phyloP scores from a whole-genome alignment of 2,329 filamentous ascomycete species.

The Huntiella bhutanensis region DNA sequence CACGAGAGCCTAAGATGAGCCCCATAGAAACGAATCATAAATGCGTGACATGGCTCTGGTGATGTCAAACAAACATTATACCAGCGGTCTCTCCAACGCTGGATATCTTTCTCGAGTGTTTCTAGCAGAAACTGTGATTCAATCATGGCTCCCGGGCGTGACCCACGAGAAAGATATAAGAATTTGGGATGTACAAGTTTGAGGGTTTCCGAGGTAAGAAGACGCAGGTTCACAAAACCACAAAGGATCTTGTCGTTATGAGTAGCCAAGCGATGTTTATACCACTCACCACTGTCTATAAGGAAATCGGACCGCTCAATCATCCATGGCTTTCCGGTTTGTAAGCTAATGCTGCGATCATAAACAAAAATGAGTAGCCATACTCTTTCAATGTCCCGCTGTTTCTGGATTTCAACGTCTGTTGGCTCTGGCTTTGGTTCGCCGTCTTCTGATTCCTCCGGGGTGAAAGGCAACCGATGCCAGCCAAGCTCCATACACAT shows the following conservation, averaged over 20 bases:
- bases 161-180: conserved; percentile 9
- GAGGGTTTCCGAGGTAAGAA: conserved; percentile 19
- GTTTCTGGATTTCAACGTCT: conserved; percentile 15
- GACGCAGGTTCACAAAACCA: conserved; percentile 20
- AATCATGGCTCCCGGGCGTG: conserved; percentile 12
- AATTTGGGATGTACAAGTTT: conserved; percentile 13
- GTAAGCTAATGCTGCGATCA: conserved; percentile 23
- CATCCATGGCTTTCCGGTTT: conserved; percentile 25
- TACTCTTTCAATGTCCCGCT: conserved; percentile 20
- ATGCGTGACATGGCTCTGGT: conserved; percentile 17
- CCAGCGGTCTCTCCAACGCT: conserved; percentile 15
- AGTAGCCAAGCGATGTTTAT: conserved; percentile 16
- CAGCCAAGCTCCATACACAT: conserved; percentile 23
- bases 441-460: not conserved
- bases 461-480: conserved; percentile 16
- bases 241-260: conserved; percentile 19
- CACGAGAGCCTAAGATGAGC: conserved; percentile 21
- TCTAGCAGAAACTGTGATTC: conserved; percentile 14
- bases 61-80: conserved; percentile 10
- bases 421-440: not conserved
- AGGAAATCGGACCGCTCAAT: conserved; percentile 22
- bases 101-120: conserved; percentile 14
- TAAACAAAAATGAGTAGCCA: conserved; percentile 23
- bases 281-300: conserved; percentile 20
- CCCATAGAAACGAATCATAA: conserved; percentile 22